Base-by-base conservation (phyloP, 2,329 filamentous ascomycete species). In the Botrytis porri region DNA sequence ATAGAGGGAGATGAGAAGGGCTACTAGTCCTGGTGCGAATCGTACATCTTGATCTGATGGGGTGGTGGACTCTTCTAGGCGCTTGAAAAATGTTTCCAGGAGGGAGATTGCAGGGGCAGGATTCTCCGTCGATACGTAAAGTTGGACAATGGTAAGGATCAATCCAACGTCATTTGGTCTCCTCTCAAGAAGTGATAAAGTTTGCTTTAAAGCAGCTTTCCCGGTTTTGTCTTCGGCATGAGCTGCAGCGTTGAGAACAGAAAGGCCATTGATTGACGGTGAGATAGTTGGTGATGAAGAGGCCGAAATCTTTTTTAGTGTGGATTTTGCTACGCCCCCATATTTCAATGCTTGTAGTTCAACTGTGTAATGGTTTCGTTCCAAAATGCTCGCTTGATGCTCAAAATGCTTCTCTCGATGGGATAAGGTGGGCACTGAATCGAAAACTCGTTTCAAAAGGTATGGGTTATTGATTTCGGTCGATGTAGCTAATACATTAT, bases 11-110 rank as follows among this genome's bases (percentile, higher is more conserved):
- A 97, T 91, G 4, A 93, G 85, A 2, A 95, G 85, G 0, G 93
- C 94, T 41, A 98, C 88, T 1, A 99, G 85, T 3, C 95, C 95
- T 0, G 96, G 95, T 39, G 93, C 91, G 81, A 91, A 96, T 18
- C 95, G 91, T 25, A 92, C 88, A 77, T 94, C 90, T 73, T 89
- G 85, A 73, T 91, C 86, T 25, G 87, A 85, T 3, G 86, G 80
- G 0, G 84, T 83, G 9, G 81, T 85, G 4, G 88, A 89, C 65
- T 88, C 83, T 78, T 95, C 93, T 1, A 97, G 86, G 16, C 88
- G 88, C 75, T 87, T 87, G 72, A 97, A 87, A 80, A 96, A 95
- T 1, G 87, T 84, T 80, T 97, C 92, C 3, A 98, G 85, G 9
- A 93, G 85, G n/a, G 86, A 85, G 51, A 94, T 88, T 7, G 95